Evolutionary conservation across 805 yeast species (phyloP).

Genomic region (Cyberlindnera meyerae): DNA sequence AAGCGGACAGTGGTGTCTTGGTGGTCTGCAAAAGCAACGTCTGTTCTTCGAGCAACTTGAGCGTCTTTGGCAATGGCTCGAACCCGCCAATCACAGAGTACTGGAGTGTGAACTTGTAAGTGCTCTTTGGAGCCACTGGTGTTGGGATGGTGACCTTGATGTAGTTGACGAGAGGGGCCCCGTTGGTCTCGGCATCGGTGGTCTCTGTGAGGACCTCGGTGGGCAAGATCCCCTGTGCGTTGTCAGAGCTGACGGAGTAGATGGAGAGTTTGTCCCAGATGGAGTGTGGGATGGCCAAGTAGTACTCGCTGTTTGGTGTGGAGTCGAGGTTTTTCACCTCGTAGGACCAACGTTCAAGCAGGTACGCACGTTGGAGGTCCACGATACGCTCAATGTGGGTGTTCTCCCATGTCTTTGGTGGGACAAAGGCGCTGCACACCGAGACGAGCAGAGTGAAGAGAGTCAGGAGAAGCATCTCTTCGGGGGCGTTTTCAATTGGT

Average conservation of each 20-base stretch:
- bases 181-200: conserved; percentile 19
- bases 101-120: conserved; percentile 43
- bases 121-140: conserved; percentile 63
- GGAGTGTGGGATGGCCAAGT: conserved; percentile 50
- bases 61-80: conserved; percentile 59
- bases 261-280: conserved; percentile 38
- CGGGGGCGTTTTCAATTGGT: background rate
- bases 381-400: conserved; percentile 47
- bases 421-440: conserved; percentile 10
- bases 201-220: conserved; percentile 27
- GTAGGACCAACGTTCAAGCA: conserved; percentile 54
- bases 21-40: conserved; percentile 47
- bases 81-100: conserved; percentile 44
- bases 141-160: conserved; percentile 43
- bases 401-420: conserved; percentile 44
- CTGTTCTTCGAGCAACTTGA: conserved; percentile 59
- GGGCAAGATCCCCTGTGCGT: conserved; percentile 17
- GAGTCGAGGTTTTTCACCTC: conserved; percentile 53
- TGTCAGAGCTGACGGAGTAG: conserved; percentile 35
- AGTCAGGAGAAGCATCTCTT: conserved; percentile 5
- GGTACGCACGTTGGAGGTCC: conserved; percentile 64
- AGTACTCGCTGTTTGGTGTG: conserved; percentile 52
- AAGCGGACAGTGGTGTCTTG: conserved; percentile 57
- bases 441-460: conserved; percentile 6
- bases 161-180: conserved; percentile 29